Evolutionary conservation across 805 yeast species (phyloP), one percentile per base, ranked within the genome.

Genomic region (Spathaspora girioi): DNA sequence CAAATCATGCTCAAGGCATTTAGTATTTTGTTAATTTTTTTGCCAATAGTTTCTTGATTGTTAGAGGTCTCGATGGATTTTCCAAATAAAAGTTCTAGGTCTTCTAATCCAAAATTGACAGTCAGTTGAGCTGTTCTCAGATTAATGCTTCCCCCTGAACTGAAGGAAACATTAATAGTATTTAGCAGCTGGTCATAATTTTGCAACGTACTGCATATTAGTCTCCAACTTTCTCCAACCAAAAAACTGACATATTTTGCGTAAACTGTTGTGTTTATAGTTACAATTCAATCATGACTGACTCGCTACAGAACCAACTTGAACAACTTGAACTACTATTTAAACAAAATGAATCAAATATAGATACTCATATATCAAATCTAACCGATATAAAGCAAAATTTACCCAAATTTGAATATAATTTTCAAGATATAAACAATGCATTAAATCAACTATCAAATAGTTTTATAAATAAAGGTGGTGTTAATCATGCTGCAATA

Each of bases 291-390:
- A 31, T 14, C 35, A 31, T 31, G 35, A 31, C 35, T 31, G 35
- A 31, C n/a, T 38, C 35, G 20, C 14, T 49, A 7, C 42, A 49
- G 18, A 27, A 41, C 8, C 57, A 57, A 32, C 42, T 58, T 18
- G 38, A 51, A 8, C 56, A 57, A 45, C 49, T 58, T 35, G 49
- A 49, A 38, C 45, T 26, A 32, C 43, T 57, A n/a, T 46, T 57
- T 10, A 26, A 41, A 18, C 53, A 55, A 20, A 54, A 51, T 38
- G 53, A 50, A 27, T 31, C 14, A 27, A 42, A 52, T 20, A 46
- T 56, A 6, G 53, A 55, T 17, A 31, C 52, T 12, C 50, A 53
- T 32, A 40, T 45, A 15, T 38, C 18, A 14, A 46, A 47, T 35
- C 53, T 58, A 46, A 27, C 19, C 14, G 11, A 40, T 10, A 27